Base-by-base conservation (phyloP, 1,139 yeast genomes). In the Hemisphaericaspora xylofermentans region DNA sequence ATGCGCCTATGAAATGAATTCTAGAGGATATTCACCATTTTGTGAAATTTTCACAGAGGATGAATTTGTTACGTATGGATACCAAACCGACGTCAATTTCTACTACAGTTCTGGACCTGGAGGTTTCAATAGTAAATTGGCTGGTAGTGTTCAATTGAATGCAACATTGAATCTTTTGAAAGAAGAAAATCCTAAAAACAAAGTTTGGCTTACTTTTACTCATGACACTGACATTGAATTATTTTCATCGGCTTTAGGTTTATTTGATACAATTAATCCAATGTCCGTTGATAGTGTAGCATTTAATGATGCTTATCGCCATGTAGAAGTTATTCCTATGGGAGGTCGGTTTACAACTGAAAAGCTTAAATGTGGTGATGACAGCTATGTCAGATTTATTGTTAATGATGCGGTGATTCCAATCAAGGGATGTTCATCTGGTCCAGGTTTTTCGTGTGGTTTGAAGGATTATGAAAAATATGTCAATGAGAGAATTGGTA, bases 361-460 rank as follows among this genome's bases (percentile, higher is more conserved):
- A 53, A 66, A 75, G 48, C 62, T 73, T 47, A 54, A 53, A 16
- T 75, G 79, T 52, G 58, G 55, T 13, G 64, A 58, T 22, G 33
- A 57, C 7, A 53, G 69, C 14, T 80, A 62, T 47, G 73, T 79
- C 2, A 64, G 84, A 45, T 63, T 71, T 34, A 50, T 78, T 17
- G 63, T 78, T 27, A 80, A 80, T 52, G 82, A 76, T 45, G 80
- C 83, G 1, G 82, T 79, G 3, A 58, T 74, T 18, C 84, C 84
- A 1, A 56, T 78, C 27, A 68, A 70, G 10, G 58, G 56, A 16
- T 80, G 85, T 56, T 61, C 65, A 37, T 49, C 54, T 33, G 84
- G 84, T 2, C 82, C 84, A 0, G 82, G 82, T 0, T 79, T 75
- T 56, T 74, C 82, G 10, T 78, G 84, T 61, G 61, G 68, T 38